Evolutionary conservation across 768 basidiomycete species (phyloP).

Genomic region (Flagelloscypha sp.): DNA sequence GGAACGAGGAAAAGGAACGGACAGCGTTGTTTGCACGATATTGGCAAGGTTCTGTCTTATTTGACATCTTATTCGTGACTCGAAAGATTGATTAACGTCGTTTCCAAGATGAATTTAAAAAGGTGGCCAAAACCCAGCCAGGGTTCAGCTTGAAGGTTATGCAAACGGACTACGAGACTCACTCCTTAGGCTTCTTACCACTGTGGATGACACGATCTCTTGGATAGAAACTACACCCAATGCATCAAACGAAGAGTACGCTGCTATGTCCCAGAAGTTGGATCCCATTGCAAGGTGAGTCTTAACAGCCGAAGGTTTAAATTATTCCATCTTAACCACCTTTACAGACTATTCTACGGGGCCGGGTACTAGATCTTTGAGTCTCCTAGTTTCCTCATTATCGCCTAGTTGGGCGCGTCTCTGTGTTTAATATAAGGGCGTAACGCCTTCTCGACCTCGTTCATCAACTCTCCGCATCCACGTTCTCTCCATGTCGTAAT

Average conservation of each 20-base stretch:
- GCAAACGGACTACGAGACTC: slow-evolving; percentile 57
- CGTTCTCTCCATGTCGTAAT: no score
- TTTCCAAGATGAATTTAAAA: background rate
- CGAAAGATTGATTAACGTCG: no score
- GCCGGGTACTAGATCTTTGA: no score
- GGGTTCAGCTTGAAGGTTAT: slow-evolving; percentile 58
- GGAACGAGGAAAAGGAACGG: slow-evolving; percentile 46
- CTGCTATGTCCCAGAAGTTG: slow-evolving; percentile 86
- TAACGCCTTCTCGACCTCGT: no score
- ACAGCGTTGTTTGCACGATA: slow-evolving; percentile 49
- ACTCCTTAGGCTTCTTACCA: slow-evolving; percentile 60
- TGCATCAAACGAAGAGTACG: slow-evolving; percentile 91
- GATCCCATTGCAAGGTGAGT: slow-evolving; percentile 66
- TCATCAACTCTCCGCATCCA: no score
- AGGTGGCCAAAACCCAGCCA: slow-evolving; percentile 35
- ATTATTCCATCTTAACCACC: no score
- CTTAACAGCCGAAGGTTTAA: no score
- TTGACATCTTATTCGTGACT: no score
- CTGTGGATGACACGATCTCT: slow-evolving; percentile 74
- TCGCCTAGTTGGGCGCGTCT: no score
- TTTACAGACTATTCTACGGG: no score
- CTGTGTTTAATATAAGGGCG: no score
- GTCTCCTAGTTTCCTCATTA: no score
- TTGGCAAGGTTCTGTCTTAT: slow-evolving; percentile 24
- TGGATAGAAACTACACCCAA: slow-evolving; percentile 87